These are phyloP conservation scores for Fraxinus pennsylvanica DNA, from an alignment of 257 asterid species.

Conservation along the genomic window DNA sequence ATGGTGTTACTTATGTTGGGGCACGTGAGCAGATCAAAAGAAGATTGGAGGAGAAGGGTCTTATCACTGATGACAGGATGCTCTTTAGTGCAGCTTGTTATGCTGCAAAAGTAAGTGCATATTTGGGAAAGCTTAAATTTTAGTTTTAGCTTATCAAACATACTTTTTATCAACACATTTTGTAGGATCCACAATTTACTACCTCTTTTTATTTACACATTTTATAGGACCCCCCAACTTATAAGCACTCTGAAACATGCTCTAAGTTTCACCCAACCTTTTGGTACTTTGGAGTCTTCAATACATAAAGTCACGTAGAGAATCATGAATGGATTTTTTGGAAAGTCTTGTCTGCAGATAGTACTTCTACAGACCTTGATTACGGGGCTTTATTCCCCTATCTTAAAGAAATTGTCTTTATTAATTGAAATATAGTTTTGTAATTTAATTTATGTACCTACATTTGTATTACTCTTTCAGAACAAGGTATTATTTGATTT, in stretches of 20 bases:
- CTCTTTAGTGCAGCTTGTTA: slow-evolving; percentile 81
- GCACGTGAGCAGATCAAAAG: slow-evolving; percentile 95
- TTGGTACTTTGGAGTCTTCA: neutral
- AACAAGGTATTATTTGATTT: neutral
- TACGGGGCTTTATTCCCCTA: neutral
- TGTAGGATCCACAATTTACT: too few relatives aligned
- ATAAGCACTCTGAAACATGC: too few relatives aligned
- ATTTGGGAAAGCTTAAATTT: neutral
- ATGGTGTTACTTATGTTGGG: slow-evolving; percentile 95
- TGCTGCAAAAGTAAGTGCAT: slow-evolving; percentile 70
- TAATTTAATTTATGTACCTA: neutral
- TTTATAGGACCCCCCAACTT: too few relatives aligned
- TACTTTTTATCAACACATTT: too few relatives aligned
- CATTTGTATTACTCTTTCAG: neutral
- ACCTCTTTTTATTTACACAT: too few relatives aligned
- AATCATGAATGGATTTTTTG: neutral
- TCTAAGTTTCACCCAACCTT: neutral
- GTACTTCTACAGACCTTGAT: neutral
- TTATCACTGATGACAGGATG: slow-evolving; percentile 71
- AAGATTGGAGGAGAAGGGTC: slow-evolving; percentile 88
- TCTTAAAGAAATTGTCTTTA: neutral
- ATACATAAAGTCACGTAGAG: neutral
- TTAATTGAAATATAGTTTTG: neutral
- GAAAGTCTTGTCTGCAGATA: neutral
- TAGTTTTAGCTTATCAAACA: too few relatives aligned